Percentiles rank a stretch among this genome's conserved stretches.
phyloP scores from a whole-genome alignment of 75 land plant species.

The Cunninghamia lanceolata region DNA sequence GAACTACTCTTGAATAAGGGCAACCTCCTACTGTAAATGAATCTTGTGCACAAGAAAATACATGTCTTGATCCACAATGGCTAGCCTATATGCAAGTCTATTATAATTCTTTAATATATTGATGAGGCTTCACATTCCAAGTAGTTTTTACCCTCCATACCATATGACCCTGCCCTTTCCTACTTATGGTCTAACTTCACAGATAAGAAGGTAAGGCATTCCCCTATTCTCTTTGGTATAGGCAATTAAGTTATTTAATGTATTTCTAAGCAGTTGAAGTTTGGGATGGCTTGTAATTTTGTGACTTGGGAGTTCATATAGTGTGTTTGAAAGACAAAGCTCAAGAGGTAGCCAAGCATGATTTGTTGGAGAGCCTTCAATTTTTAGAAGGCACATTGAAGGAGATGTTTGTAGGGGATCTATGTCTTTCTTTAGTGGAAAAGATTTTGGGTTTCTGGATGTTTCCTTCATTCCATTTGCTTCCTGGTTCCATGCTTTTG shows the following conservation, averaged over 20 bases:
- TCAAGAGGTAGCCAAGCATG: background rate
- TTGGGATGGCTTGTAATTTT: background rate
- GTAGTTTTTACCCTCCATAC: conserved; percentile 6
- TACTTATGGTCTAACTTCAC: conserved; percentile 18
- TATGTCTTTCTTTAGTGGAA: background rate
- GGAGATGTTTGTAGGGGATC: background rate
- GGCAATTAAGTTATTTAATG: too few relatives aligned
- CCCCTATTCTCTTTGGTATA: background rate
- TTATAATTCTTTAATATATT: conserved; percentile 14
- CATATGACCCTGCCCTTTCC: conserved; percentile 11
- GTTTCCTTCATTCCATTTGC: conserved; percentile 7
- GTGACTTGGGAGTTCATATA: background rate
- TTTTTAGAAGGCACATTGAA: background rate
- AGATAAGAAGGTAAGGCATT: conserved; percentile 17
- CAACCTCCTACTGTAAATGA: conserved; percentile 13
- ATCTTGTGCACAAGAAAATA: conserved; percentile 25
- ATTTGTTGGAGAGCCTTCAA: background rate
- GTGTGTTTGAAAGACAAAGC: background rate
- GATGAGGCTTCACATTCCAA: conserved; percentile 5
- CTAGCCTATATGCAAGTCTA: conserved; percentile 27
- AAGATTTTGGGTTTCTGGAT: conserved; percentile 7
- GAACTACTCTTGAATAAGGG: background rate
- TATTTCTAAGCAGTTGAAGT: too few relatives aligned
- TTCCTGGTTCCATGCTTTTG: background rate
- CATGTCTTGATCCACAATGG: conserved; percentile 35